Evolutionary conservation across 257 asterid genomes (phyloP).

Genomic region (Mitragyna speciosa): DNA sequence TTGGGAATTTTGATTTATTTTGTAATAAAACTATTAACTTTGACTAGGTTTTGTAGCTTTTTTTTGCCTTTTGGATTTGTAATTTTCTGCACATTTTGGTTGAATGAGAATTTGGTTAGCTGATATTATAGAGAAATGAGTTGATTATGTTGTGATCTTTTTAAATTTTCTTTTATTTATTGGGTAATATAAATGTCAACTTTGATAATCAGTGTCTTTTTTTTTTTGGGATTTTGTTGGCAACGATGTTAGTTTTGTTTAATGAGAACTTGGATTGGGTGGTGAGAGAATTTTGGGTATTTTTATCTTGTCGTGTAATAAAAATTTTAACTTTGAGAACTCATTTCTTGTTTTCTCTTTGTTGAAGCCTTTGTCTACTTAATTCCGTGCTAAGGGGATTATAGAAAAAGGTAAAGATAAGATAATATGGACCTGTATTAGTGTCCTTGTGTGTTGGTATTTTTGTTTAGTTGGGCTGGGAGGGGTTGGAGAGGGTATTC

Average conservation of each 20-base stretch:
- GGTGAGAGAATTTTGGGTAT: no score
- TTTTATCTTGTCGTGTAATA: background rate
- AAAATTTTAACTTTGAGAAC: background rate
- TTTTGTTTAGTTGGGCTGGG: background rate
- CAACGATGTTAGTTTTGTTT: no score
- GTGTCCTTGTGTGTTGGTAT: background rate
- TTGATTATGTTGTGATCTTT: background rate
- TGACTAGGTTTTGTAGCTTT: no score
- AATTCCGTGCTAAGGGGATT: background rate
- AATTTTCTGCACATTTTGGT: background rate
- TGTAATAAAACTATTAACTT: no score
- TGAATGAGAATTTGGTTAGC: constrained; percentile 1
- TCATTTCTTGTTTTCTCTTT: background rate
- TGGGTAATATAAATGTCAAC: background rate
- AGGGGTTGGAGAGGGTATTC: background rate
- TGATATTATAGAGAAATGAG: background rate
- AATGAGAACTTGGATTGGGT: no score
- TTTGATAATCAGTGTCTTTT: background rate
- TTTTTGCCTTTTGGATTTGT: no score
- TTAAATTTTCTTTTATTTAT: background rate
- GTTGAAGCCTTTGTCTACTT: background rate
- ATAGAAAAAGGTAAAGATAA: background rate
- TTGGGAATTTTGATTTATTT: no score
- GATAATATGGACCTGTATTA: background rate
- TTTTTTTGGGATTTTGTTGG: background rate